These are phyloP conservation scores for Aquanectria penicillioides DNA, from an alignment of 2,329 filamentous ascomycete genomes.

Conservation along the genomic window DNA sequence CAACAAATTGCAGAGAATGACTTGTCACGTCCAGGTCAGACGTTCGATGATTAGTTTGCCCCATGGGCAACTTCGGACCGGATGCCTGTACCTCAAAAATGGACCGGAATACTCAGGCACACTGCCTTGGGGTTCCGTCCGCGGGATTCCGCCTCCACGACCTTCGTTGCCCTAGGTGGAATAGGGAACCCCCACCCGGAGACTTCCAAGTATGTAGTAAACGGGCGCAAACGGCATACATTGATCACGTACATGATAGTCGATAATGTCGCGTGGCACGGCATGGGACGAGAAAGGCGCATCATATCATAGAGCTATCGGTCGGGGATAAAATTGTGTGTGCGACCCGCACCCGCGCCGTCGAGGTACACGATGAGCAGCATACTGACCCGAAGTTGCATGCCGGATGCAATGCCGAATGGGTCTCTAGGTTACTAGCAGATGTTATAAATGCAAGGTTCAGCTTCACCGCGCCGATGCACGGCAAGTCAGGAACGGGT, in stretches of 20 bases:
- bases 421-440: background rate
- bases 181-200: background rate
- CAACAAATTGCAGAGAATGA: no score
- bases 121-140: no score
- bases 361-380: background rate
- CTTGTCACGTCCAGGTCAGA: no score
- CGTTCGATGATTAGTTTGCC: no score
- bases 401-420: constrained; percentile 7
- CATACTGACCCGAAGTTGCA: background rate
- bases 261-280: background rate
- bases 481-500: constrained; percentile 10
- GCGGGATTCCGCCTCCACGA: background rate
- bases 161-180: background rate
- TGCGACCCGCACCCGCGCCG: background rate
- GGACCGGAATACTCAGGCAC: no score
- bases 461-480: constrained; percentile 14
- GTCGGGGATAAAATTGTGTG: background rate
- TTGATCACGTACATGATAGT: background rate
- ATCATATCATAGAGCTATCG: background rate
- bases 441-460: background rate
- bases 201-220: background rate
- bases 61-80: no score
- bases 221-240: background rate
- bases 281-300: background rate
- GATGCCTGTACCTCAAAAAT: no score